Conservation (phyloP, 768 basidiomycete genomes). For the Russula sp. region DNA sequence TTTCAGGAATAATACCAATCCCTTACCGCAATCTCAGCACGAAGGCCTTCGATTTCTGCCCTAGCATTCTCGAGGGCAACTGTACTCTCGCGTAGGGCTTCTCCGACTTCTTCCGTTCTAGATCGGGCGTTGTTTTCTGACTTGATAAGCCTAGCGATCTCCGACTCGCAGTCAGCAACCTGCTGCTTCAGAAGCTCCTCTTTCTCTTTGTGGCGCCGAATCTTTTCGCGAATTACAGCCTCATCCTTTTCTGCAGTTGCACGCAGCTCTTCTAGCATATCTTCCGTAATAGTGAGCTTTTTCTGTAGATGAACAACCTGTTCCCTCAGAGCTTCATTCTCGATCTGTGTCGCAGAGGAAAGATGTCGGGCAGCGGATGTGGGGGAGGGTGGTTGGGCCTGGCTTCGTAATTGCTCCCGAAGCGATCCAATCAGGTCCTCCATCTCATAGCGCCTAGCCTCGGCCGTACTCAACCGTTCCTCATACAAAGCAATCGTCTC, state of each 20-base stretch:
- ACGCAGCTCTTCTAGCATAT: constrained; percentile 73
- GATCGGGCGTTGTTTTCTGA: constrained; percentile 55
- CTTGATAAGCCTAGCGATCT: constrained; percentile 56
- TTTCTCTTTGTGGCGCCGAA: constrained; percentile 65
- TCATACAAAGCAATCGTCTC: constrained; percentile 96
- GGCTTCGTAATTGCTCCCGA: constrained; percentile 43
- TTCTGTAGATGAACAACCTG: constrained; percentile 85
- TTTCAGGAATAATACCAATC: neutral
- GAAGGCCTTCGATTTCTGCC: constrained; percentile 78
- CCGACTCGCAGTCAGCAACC: constrained; percentile 54
- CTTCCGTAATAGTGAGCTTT: constrained; percentile 71
- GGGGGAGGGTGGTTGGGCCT: constrained; percentile 33
- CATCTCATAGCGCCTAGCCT: constrained; percentile 69
- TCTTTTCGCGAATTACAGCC: constrained; percentile 48
- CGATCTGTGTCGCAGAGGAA: constrained; percentile 79
- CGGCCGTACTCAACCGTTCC: constrained; percentile 68
- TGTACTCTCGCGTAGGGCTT: constrained; percentile 82
- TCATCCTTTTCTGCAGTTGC: constrained; percentile 73
- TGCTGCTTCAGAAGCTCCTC: constrained; percentile 70
- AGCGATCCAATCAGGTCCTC: constrained; percentile 57
- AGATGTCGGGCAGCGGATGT: constrained; percentile 36
- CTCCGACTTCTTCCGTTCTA: constrained; percentile 81
- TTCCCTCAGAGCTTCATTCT: constrained; percentile 87
- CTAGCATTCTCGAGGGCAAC: constrained; percentile 83
- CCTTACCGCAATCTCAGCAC: constrained; percentile 72